phyloP scores from a whole-genome alignment of 1,284 basidiomycete species.

The Austroboletus novae-zelandiae region DNA sequence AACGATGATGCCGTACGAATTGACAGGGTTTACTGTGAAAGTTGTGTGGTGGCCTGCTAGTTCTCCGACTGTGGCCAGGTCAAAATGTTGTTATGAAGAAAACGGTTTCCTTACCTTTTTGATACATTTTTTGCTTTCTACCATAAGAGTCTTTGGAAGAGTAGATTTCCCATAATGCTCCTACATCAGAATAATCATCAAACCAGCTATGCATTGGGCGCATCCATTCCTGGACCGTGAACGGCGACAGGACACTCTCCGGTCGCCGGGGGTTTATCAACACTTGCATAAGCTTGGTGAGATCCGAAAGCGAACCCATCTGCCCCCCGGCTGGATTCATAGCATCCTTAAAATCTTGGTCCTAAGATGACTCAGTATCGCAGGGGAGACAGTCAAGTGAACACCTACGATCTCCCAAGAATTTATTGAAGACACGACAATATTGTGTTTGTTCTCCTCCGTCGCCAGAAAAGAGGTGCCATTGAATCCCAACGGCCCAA shows the following conservation, averaged over 20 bases:
- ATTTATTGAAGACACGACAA: conserved; percentile 36
- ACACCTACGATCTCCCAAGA: conserved; percentile 34
- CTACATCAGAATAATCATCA: conserved; percentile 42
- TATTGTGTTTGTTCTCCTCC: conserved; percentile 20
- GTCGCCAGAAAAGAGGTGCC: conserved; percentile 38
- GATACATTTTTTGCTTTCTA: conserved; percentile 38
- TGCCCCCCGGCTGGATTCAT: conserved; percentile 48
- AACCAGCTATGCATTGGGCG: conserved; percentile 40
- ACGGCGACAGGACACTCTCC: conserved; percentile 36
- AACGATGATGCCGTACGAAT: conserved; percentile 45
- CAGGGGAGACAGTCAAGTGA: neutral
- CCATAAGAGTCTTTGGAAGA: conserved; percentile 34
- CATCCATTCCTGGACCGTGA: conserved; percentile 43
- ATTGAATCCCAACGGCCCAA: conserved; percentile 41
- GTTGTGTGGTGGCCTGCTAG: conserved; percentile 44
- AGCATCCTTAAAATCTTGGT: conserved; percentile 39
- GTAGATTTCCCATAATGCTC: conserved; percentile 51
- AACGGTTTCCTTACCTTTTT: conserved; percentile 25
- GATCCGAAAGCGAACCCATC: conserved; percentile 46
- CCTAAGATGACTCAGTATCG: conserved; percentile 25
- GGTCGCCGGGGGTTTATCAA: conserved; percentile 39
- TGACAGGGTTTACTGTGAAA: conserved; percentile 44
- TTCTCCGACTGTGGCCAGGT: conserved; percentile 38
- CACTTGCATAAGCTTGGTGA: conserved; percentile 40
- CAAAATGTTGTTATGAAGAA: neutral